Conservation (phyloP, 352 stramenopile species). For the Pythium insidiosum region DNA sequence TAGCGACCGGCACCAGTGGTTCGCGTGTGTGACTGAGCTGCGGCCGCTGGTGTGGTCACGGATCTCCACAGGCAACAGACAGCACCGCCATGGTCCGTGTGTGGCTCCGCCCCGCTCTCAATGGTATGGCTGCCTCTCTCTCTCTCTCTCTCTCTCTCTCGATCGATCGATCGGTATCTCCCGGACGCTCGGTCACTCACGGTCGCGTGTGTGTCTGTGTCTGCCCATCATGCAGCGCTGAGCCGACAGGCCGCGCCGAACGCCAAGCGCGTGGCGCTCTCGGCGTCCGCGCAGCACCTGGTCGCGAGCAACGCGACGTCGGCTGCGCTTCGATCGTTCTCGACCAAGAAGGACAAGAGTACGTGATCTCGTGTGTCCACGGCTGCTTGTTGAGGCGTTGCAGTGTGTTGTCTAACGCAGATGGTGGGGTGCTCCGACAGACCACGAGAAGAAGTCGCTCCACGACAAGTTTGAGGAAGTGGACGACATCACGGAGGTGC, state of each 20-base stretch:
- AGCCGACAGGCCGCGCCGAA: slow-evolving; percentile 8
- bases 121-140: slow-evolving; percentile 26
- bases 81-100: slow-evolving; percentile 63
- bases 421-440: no score
- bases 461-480: slow-evolving; percentile 46
- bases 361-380: no score
- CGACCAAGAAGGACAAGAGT: slow-evolving; percentile 56
- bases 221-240: slow-evolving; percentile 8
- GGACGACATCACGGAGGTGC: slow-evolving; percentile 31
- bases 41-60: no score
- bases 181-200: no score
- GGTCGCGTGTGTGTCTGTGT: neutral
- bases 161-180: no score
- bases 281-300: slow-evolving; percentile 8
- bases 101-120: slow-evolving; percentile 52
- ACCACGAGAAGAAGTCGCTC: slow-evolving; percentile 41
- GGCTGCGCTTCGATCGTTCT: slow-evolving; percentile 22
- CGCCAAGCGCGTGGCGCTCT: slow-evolving; percentile 5
- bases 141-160: no score
- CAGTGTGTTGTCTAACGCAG: no score
- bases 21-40: no score
- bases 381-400: slow-evolving; percentile 3
- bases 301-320: slow-evolving; percentile 6
- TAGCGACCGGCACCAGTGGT: slow-evolving; percentile 26
- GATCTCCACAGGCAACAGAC: no score